Conservation (phyloP, 2,329 filamentous ascomycete genomes). For the Arthroderma sp. region DNA sequence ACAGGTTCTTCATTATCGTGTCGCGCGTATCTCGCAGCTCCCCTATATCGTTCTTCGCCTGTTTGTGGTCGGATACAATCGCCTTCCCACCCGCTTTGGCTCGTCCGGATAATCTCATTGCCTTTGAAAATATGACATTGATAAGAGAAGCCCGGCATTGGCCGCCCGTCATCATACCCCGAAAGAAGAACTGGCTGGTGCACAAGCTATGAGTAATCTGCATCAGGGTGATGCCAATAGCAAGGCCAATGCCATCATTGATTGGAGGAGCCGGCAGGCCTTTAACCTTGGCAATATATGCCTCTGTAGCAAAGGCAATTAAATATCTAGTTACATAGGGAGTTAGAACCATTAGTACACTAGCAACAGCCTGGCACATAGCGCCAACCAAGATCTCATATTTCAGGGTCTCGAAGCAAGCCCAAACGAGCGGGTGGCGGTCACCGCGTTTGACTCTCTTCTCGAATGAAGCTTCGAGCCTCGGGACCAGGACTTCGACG, state of each 20-base stretch:
- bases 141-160: constrained; percentile 72
- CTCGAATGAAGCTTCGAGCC: constrained; percentile 55
- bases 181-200: constrained; percentile 84
- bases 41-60: constrained; percentile 33
- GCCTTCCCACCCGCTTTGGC: constrained; percentile 68
- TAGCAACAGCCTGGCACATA: constrained; percentile 58
- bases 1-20: constrained; percentile 22
- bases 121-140: constrained; percentile 78
- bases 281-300: constrained; percentile 51
- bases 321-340: constrained; percentile 78
- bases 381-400: constrained; percentile 76
- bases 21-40: constrained; percentile 31
- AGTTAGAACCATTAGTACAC: constrained; percentile 61
- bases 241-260: constrained; percentile 64
- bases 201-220: constrained; percentile 68
- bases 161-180: constrained; percentile 82
- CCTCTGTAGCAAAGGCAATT: constrained; percentile 70
- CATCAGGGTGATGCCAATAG: constrained; percentile 73
- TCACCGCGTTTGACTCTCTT: constrained; percentile 53
- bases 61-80: constrained; percentile 14
- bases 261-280: constrained; percentile 50
- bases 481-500: constrained; percentile 54
- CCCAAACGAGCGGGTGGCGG: constrained; percentile 62
- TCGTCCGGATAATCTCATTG: constrained; percentile 74
- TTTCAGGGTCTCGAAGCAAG: constrained; percentile 75